Base-by-base conservation (phyloP, 2,329 filamentous ascomycete genomes). In the Allantophomopsis cytisporea region DNA sequence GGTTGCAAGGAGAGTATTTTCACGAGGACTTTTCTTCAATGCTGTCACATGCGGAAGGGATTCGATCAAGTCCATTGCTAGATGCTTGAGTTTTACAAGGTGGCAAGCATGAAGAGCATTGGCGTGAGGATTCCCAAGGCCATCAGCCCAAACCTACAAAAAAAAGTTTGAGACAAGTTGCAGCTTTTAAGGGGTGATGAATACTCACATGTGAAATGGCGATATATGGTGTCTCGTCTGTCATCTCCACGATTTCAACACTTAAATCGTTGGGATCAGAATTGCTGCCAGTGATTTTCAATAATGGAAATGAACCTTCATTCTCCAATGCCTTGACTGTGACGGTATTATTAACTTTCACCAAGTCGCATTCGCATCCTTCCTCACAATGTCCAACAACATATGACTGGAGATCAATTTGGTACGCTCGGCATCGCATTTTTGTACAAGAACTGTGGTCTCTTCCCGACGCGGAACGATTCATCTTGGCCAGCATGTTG, bases 151-250 rank as follows among this genome's bases (percentile, higher is more conserved):
- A 16, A 59, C 54, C 38, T 59, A 56, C 18, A 46, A 47, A 40
- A 38, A n/a, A 15, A 38, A 41, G 15, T 43, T 4, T 36, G 3
- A 16, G 12, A 36, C 13, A 5, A 16, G 15, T 16, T 13, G 5
- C 3, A 13, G 14, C 12, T 4, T 5, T 4, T 37, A 44, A 15
- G 44, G n/a, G 13, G 2, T 32, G 31, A 4, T 17, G 31, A 12
- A 7, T 23, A 17, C 58, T 60, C 14, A 60, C 55, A 39, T 61
- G 59, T 1, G 57, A 60, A 15, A 61, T 46, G 3, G 59, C 58
- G 6, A 60, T 50, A 44, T 56, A 61, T 7, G 50, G 42, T 1
- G 44, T 43, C 3, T 45, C 47, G 0, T 42, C 40, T n/a, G 43
- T 39, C 28, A 50, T 55, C 5, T 44, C 40, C 15, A 58, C 49